These are phyloP conservation scores for Avena eriantha DNA, from an alignment of 176 grass and related monocot genomes.

Conservation along the genomic window DNA sequence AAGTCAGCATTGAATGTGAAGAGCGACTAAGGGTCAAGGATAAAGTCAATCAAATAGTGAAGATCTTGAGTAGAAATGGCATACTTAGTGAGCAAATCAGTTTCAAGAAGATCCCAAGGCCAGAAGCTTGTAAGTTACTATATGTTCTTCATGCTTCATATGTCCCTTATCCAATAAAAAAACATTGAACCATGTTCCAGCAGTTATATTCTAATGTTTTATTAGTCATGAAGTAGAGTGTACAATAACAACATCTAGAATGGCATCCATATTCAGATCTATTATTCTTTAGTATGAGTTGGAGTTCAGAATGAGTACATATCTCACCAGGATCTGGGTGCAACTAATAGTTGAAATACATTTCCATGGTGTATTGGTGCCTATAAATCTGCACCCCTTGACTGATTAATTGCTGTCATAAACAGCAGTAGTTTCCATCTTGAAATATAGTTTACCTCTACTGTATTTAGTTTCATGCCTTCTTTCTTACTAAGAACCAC, in stretches of 20 bases:
- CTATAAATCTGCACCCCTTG: not conserved
- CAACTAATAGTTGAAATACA: not conserved
- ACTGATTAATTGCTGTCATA: no score
- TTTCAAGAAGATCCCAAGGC: constrained; percentile 25
- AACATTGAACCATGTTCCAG: not conserved
- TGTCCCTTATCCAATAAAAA: not conserved
- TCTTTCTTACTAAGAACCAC: no score
- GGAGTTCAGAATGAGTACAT: not conserved
- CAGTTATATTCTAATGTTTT: not conserved
- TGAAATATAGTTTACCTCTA: no score
- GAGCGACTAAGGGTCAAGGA: constrained; percentile 20
- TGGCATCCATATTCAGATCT: not conserved
- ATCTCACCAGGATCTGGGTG: not conserved
- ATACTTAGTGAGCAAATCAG: not conserved
- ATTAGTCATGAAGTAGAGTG: not conserved
- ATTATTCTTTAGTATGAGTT: not conserved
- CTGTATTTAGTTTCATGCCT: no score
- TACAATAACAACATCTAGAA: not conserved
- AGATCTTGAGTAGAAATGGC: constrained; percentile 4
- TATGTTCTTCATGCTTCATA: not conserved
- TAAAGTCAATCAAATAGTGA: constrained; percentile 25
- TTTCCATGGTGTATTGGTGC: not conserved
- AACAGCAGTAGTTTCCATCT: no score
- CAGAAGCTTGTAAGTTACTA: constrained; percentile 14
- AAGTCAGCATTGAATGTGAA: constrained; percentile 28